phyloP scores from a whole-genome alignment of 768 basidiomycete genomes.

The Termitomyces heimii region DNA sequence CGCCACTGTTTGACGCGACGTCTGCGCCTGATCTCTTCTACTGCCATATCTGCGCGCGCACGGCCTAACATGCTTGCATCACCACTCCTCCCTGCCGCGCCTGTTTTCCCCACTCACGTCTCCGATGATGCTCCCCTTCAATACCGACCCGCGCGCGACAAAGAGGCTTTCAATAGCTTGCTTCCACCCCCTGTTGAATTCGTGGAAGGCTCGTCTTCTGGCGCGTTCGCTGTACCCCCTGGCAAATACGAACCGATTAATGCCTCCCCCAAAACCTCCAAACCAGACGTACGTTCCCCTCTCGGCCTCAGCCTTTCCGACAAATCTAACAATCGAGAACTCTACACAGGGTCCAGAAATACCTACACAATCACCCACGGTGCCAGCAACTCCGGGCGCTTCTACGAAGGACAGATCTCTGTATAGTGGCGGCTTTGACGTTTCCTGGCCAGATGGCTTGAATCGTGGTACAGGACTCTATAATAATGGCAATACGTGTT shows the following conservation, averaged over 20 bases:
- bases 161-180: conserved; percentile 73
- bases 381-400: conserved; percentile 16
- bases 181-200: conserved; percentile 80
- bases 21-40: conserved; percentile 1
- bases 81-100: conserved; percentile 46
- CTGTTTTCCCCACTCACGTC: conserved; percentile 43
- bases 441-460: conserved; percentile 51
- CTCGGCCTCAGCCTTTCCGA: neutral
- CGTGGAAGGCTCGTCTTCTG: conserved; percentile 78
- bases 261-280: conserved; percentile 46
- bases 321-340: neutral
- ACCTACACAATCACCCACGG: conserved; percentile 10
- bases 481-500: conserved; percentile 94
- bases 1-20: conserved; percentile 4
- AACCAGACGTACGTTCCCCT: conserved; percentile 38
- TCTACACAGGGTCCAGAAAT: conserved; percentile 13
- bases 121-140: conserved; percentile 44
- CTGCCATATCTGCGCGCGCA: neutral
- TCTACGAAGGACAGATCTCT: conserved; percentile 33
- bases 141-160: conserved; percentile 62
- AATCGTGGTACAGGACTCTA: conserved; percentile 58
- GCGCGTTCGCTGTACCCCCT: conserved; percentile 62
- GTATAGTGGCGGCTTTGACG: conserved; percentile 50
- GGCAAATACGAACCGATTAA: conserved; percentile 84
- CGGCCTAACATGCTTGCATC: conserved; percentile 56